Conservation (phyloP, 2,329 filamentous ascomycete species). For the Cryphonectria naterciae region DNA sequence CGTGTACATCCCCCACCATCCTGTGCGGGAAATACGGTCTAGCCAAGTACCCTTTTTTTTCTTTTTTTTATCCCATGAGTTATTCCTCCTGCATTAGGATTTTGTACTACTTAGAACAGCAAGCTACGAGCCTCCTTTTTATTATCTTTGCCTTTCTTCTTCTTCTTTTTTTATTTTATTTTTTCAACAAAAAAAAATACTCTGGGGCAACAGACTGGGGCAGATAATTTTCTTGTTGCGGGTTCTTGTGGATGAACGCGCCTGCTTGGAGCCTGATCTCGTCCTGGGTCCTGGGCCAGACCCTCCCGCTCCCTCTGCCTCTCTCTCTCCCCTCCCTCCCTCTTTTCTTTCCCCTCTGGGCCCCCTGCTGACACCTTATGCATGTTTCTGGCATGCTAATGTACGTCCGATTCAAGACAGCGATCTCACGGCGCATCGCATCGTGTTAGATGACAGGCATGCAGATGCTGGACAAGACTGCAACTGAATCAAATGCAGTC, state of each 20-base stretch:
- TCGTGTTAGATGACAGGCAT: slow-evolving; percentile 27
- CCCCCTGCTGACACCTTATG: slow-evolving; percentile 24
- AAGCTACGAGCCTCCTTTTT: background rate
- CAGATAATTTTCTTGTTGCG: background rate
- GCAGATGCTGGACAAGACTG: slow-evolving; percentile 12
- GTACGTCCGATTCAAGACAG: slow-evolving; percentile 29
- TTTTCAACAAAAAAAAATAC: too few species aligned
- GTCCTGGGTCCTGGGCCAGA: background rate
- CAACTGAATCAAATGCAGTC: slow-evolving; percentile 14
- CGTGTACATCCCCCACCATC: slow-evolving; percentile 12
- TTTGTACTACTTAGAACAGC: background rate
- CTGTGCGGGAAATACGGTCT: slow-evolving; percentile 32
- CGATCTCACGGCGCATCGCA: slow-evolving; percentile 28
- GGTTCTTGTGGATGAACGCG: too few species aligned
- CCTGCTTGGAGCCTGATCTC: too few species aligned
- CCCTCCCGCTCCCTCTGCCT: too few species aligned
- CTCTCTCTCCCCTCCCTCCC: background rate
- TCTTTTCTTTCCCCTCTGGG: background rate
- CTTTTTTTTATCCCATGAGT: too few species aligned
- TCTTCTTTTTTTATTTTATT: too few species aligned
- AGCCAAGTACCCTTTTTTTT: too few species aligned
- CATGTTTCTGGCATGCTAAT: slow-evolving; percentile 27
- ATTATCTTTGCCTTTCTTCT: too few species aligned
- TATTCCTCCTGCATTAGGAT: background rate
- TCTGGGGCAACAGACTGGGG: too few species aligned